Evolutionary conservation across 306 rosid species (phyloP).

Genomic region (Sechiopsis laciniata): DNA sequence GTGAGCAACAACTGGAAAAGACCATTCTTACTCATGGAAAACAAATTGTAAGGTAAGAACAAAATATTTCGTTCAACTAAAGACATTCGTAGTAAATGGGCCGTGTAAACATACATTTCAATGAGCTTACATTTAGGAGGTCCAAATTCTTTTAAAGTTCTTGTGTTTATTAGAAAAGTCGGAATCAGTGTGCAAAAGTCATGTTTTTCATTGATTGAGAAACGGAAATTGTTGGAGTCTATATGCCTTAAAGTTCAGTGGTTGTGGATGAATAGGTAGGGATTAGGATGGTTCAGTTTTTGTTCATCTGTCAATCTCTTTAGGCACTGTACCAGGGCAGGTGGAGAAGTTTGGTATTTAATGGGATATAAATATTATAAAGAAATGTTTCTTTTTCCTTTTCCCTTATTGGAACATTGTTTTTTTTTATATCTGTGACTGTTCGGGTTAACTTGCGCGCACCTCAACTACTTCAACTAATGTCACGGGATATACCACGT

Average conservation of each 20-base stretch:
- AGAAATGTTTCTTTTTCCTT: background rate
- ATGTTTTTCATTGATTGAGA: background rate
- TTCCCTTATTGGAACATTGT: background rate
- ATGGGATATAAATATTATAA: background rate
- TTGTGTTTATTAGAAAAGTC: background rate
- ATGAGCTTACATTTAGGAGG: background rate
- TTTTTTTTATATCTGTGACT: too few species aligned
- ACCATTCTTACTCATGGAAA: slow-evolving; percentile 53
- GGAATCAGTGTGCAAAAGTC: background rate
- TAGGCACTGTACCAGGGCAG: background rate
- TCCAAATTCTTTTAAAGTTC: slow-evolving; percentile 7
- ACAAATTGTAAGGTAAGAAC: slow-evolving; percentile 72
- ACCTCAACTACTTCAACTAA: too few species aligned
- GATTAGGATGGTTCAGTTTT: slow-evolving; percentile 1
- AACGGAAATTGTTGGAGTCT: background rate
- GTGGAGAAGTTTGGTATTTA: background rate
- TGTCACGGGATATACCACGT: too few species aligned
- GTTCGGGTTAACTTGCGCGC: too few species aligned
- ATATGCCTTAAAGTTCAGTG: slow-evolving; percentile 4
- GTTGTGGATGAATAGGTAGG: slow-evolving; percentile 8
- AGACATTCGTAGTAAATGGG: background rate
- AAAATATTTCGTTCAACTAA: background rate
- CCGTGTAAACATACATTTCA: background rate
- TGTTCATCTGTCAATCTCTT: background rate
- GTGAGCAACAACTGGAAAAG: slow-evolving; percentile 90